Evolutionary conservation across 768 basidiomycete genomes (phyloP).

Genomic region (Lactarius vividus): DNA sequence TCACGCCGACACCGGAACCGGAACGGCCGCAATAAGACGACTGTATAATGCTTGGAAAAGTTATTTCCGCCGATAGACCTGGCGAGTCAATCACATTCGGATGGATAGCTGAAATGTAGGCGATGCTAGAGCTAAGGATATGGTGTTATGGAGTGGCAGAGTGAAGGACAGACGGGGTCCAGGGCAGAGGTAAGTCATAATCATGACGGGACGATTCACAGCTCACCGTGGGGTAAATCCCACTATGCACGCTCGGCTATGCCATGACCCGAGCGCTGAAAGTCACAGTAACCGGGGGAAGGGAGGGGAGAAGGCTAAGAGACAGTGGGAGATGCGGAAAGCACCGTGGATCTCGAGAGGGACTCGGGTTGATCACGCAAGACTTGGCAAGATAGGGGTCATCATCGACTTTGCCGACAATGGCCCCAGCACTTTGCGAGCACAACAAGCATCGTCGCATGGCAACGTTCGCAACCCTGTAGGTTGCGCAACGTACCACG

Average conservation of each 20-base stretch:
- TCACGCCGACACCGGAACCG: neutral
- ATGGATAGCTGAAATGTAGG: neutral
- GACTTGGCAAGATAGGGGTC: neutral
- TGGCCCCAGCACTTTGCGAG: neutral
- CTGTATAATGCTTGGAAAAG: neutral
- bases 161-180: neutral
- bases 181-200: neutral
- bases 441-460: neutral
- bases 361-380: neutral
- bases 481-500: neutral
- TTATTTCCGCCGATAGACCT: neutral
- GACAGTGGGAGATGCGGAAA: neutral
- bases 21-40: conserved; percentile 2
- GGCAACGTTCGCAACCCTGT: neutral
- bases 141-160: neutral
- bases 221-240: neutral
- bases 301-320: neutral
- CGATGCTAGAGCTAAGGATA: neutral
- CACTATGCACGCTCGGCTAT: neutral
- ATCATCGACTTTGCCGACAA: neutral
- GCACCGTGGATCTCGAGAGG: neutral
- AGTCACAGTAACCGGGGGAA: neutral
- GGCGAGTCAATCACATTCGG: neutral
- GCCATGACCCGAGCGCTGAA: neutral
- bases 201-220: neutral